Evolutionary conservation across 495 filamentous ascomycete species (phyloP), one percentile per base, ranked within the genome.

Genomic region (Bombardia bombarda): DNA sequence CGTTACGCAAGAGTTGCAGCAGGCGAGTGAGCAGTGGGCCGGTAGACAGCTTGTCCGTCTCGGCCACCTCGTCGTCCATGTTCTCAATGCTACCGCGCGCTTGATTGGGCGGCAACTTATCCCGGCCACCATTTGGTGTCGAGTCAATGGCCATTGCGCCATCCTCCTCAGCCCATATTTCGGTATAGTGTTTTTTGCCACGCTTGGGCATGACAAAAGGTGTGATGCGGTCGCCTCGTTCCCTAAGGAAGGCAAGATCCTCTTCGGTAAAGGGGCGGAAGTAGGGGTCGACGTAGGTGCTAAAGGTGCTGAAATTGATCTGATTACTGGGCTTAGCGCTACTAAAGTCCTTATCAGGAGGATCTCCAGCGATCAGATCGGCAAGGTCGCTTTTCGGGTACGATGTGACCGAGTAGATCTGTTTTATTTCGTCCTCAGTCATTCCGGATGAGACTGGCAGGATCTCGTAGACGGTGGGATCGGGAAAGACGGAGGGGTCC

Each of bases 391-490:
- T 79, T 22, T 72, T 68, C 1, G 92, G 92, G 57, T 93, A 99
- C 4, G 71, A 65, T 6, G 86, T 78, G 6, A 99, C 92, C 10
- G 85, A 86, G 61, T 85, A 94, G 32, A 96, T 87, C 47, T 87
- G 77, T 45, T 80, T 82, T 59, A 83, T 84, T 47, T 90, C 82
- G 4, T 89, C 85, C 47, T 89, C 80, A 3, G 75, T 75, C 80
- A 90, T 93, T 32, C 74, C 80, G 3, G 77, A 70, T 4, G 70
- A 74, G 7, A 88, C 68, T 1, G 83, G 73, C 12, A 83, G 82
- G 44, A 99, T 95, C 43, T 97, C 83, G 63, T 99, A 99, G 37
- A 96, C 73, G 28, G 90, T 96, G 0, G 90, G 87, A 55, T 99
- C 92, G 50, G 87, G 83, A 50, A 88, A 95, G 16, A 79, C 84